Percentiles rank a stretch among this genome's conserved stretches.
Conservation (phyloP, 208 protist genomes). For the Acanthamoeba sp. region DNA sequence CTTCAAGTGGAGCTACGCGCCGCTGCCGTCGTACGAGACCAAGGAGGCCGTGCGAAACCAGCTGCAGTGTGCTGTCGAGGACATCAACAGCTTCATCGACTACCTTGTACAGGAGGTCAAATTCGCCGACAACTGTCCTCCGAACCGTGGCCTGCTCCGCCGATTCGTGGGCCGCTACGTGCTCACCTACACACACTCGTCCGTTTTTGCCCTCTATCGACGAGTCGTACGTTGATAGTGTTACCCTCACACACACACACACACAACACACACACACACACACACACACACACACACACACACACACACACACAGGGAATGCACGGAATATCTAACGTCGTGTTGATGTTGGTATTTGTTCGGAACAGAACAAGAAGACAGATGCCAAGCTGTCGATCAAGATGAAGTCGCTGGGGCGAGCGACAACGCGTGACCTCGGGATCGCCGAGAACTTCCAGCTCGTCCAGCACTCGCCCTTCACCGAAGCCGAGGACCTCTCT, state of each 20-base stretch:
- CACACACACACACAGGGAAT: too few relatives aligned
- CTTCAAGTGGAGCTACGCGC: constrained; percentile 62
- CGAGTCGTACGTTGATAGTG: constrained; percentile 42
- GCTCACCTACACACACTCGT: constrained; percentile 30
- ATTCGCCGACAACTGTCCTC: background rate
- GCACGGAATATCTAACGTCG: too few relatives aligned
- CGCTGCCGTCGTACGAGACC: constrained; percentile 45
- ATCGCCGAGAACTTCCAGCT: constrained; percentile 47
- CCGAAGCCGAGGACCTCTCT: background rate
- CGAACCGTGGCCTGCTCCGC: background rate
- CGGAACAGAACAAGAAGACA: constrained; percentile 9
- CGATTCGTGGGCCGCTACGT: constrained; percentile 13
- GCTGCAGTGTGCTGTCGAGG: background rate
- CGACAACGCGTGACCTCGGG: constrained; percentile 31
- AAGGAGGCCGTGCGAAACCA: background rate
- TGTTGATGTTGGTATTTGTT: background rate
- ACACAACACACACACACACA: too few relatives aligned
- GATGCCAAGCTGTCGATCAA: constrained; percentile 38
- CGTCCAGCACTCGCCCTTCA: constrained; percentile 20
- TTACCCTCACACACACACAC: too few relatives aligned
- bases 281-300: too few relatives aligned
- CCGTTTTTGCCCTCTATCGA: constrained; percentile 33
- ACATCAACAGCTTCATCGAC: constrained; percentile 55
- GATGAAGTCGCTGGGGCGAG: constrained; percentile 22
- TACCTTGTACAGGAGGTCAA: background rate